Conservation (phyloP, 805 yeast species). For the Wickerhamomyces ciferrii region DNA sequence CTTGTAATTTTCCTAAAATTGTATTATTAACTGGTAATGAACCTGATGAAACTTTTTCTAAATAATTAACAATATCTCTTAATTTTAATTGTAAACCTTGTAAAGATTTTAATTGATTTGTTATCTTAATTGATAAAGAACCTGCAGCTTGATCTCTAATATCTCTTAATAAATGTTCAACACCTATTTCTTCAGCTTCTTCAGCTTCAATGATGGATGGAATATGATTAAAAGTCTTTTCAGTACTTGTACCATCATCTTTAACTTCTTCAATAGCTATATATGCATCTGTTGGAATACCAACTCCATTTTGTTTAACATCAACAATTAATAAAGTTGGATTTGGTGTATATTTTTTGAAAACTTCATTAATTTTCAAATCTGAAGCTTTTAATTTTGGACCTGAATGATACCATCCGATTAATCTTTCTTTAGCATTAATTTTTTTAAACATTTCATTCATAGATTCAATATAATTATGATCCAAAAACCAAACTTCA, state of each 20-base stretch:
- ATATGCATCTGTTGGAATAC: conserved; percentile 95
- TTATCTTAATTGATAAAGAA: conserved; percentile 75
- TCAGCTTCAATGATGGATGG: conserved; percentile 94
- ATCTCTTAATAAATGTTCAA: conserved; percentile 91
- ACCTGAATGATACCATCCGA: conserved; percentile 99
- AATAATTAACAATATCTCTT: conserved; percentile 69
- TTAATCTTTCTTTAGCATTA: conserved; percentile 91
- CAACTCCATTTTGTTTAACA: conserved; percentile 75
- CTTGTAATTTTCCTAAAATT: conserved; percentile 89
- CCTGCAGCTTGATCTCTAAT: conserved; percentile 97
- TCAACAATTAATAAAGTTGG: conserved; percentile 89
- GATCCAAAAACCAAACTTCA: conserved; percentile 95
- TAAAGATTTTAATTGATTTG: conserved; percentile 84
- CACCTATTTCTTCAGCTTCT: conserved; percentile 99
- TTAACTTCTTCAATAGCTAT: conserved; percentile 91
- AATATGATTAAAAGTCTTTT: conserved; percentile 87
- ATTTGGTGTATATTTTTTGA: conserved; percentile 74
- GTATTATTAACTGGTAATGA: conserved; percentile 84
- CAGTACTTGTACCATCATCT: conserved; percentile 92
- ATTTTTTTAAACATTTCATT: conserved; percentile 96
- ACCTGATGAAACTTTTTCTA: conserved; percentile 65
- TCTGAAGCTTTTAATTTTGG: conserved; percentile 88
- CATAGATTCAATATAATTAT: conserved; percentile 94
- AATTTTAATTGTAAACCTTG: conserved; percentile 80
- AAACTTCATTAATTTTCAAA: conserved; percentile 83